Evolutionary conservation across 768 basidiomycete genomes (phyloP), one percentile per base, ranked within the genome.

Genomic region (Russula earlei): DNA sequence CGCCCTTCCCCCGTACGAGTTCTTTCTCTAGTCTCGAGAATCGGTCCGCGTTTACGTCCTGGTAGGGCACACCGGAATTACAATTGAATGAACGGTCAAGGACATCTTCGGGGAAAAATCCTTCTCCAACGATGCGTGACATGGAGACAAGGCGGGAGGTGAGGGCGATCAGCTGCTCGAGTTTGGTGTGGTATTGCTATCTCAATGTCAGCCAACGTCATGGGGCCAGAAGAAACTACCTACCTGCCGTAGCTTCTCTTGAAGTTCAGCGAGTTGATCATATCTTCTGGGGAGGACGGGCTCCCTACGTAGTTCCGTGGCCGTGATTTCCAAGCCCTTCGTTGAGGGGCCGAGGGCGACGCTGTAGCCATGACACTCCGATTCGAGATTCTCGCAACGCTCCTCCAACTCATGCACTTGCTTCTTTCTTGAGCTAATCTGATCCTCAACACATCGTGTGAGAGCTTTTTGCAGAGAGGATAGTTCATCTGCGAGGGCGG

Each of bases 21-120:
- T 93, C 90, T 66, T 87, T 85, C 74, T 93, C 89, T 5, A 94
- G 72, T 63, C 75, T 84, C 44, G 81, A 76, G 65, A 94, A 89
- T 12, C 87, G 78, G 61, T 92, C 90, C 0, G 86, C 84, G 11
- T 83, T 84, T 15, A 92, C 87, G 63, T 93, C 87, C 22, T 79
- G 75, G 63, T 79, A 75, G 5, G 77, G 19, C 4, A 14, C 71
- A 41, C 63, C 59, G 4, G 71, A 59, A 56, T 72, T 66, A 31
- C 71, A 58, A 36, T 75, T 73, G 3, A 67, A 65, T 55, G 68
- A 67, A 20, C 77, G 74, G 54, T 79, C 77, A 17, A 82, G 62
- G 15, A 84, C 70, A 55, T 90, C 87, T 10, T 65, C 62, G 0
- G 74, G 51, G 64, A 77, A 87, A 68, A 80, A 92, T 44, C 72